Percentiles rank a stretch among this genome's conserved stretches.
These are phyloP conservation scores for Dothiorella sarmentorum DNA, from an alignment of 2,329 filamentous ascomycete species.

Conservation along the genomic window DNA sequence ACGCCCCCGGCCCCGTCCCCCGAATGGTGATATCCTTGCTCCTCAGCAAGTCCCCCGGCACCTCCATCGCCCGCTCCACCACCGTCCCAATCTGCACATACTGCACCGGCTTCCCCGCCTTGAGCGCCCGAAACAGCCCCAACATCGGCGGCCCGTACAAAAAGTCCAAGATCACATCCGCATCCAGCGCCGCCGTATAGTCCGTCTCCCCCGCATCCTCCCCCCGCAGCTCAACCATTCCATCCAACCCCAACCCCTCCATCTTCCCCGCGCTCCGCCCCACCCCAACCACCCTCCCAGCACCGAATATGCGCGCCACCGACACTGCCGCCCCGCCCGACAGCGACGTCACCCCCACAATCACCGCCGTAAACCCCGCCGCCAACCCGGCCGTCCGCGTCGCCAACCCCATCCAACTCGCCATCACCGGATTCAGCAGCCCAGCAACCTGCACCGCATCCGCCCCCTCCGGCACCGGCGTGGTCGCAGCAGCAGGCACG, in stretches of 20 bases:
- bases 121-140: conserved; percentile 43
- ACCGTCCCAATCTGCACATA: conserved; percentile 54
- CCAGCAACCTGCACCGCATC: conserved; percentile 52
- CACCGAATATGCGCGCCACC: conserved; percentile 49
- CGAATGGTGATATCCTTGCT: conserved; percentile 49
- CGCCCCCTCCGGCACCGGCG: conserved; percentile 44
- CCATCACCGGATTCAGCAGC: conserved; percentile 54
- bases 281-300: conserved; percentile 50
- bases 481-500: conserved; percentile 39
- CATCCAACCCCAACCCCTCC: conserved; percentile 45
- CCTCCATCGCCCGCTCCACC: conserved; percentile 36
- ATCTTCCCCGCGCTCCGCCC: conserved; percentile 48
- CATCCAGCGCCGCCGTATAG: conserved; percentile 45
- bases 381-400: conserved; percentile 42
- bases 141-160: conserved; percentile 46
- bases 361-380: conserved; percentile 46
- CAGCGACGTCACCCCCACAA: conserved; percentile 53
- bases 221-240: conserved; percentile 41
- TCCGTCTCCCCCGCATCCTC: conserved; percentile 43
- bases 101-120: conserved; percentile 45
- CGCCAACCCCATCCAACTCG: conserved; percentile 56
- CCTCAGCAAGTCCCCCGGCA: conserved; percentile 47
- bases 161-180: conserved; percentile 57
- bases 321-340: conserved; percentile 52
- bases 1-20: conserved; percentile 47